Evolutionary conservation across 352 stramenopile genomes (phyloP).

Genomic region (Phytopythium delawarense): DNA sequence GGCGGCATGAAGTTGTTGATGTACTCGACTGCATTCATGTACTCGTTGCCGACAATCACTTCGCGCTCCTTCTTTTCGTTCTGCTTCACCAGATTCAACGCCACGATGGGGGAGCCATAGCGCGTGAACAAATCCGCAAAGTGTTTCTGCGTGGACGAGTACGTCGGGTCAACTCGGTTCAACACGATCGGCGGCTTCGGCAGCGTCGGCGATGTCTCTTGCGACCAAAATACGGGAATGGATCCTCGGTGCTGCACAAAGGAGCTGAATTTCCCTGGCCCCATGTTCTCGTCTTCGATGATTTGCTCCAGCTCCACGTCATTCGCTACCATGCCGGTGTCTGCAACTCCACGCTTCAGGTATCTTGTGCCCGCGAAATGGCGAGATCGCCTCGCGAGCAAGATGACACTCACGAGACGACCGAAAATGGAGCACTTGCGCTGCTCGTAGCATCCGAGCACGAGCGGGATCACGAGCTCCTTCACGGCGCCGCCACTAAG

Average conservation of each 20-base stretch:
- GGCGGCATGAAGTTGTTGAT: slow-evolving; percentile 93
- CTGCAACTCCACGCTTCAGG: slow-evolving; percentile 95
- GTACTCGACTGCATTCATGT: slow-evolving; percentile 96
- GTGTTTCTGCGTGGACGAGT: slow-evolving; percentile 92
- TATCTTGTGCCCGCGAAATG: slow-evolving; percentile 99
- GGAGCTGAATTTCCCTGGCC: slow-evolving; percentile 91
- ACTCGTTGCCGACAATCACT: slow-evolving; percentile 97
- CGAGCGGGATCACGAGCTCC: slow-evolving; percentile 87
- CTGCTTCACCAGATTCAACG: slow-evolving; percentile 98
- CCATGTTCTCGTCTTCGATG: slow-evolving; percentile 87
- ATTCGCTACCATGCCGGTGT: slow-evolving; percentile 99
- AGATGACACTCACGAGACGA: slow-evolving; percentile 92
- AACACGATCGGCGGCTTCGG: slow-evolving; percentile 98
- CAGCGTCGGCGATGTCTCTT: slow-evolving; percentile 97
- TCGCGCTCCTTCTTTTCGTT: slow-evolving; percentile 96
- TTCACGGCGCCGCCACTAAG: slow-evolving; percentile 81
- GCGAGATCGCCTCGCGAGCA: slow-evolving; percentile 95
- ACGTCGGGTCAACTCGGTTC: slow-evolving; percentile 96
- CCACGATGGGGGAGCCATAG: slow-evolving; percentile 96
- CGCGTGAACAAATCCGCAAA: slow-evolving; percentile 94
- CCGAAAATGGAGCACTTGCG: slow-evolving; percentile 96
- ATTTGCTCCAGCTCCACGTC: slow-evolving; percentile 99
- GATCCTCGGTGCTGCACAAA: slow-evolving; percentile 98
- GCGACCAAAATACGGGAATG: slow-evolving; percentile 99
- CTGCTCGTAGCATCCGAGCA: slow-evolving; percentile 96